Evolutionary conservation across 306 rosid species (phyloP), one percentile per base, ranked within the genome.

Genomic region (Dryas drummondii): DNA sequence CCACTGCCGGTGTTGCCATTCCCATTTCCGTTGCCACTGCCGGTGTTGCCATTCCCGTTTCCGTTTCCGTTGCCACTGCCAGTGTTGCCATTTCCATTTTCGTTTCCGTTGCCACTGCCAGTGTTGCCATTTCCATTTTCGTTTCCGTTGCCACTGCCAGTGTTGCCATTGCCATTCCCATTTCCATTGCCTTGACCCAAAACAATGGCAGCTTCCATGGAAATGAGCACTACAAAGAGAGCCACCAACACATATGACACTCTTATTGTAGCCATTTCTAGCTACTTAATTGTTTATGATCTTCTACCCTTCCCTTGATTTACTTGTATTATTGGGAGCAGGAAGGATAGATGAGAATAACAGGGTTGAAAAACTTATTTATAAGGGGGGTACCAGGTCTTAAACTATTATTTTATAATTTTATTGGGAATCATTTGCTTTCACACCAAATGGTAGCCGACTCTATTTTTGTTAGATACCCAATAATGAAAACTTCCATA

Each of bases 131-230:
- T 68, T 0, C 72, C 72, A 9, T 50, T 68, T 0, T 14, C 59
- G 0, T 68, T 27, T 1, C 72, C 58, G 42, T 47, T 63, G 11
- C 68, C 68, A 4, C 27, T 41, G 5, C 68, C 68, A 1, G 26
- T 41, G 49, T 63, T 63, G 49, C 68, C 57, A 3, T 68, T 67
- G 0, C 72, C 72, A 13, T 48, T 67, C 0, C 19, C 72, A 22
- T 67, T 67, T 5, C 72, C 52, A 2, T 13, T 60, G 68, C 55
- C 55, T 68, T 68, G 46, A 13, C 46, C 73, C 1, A 8, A 7
- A 32, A 50, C 73, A 68, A 50, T 32, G 41, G 60, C 1, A 4
- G 57, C 47, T 68, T 68, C 73, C 73, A 50, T 40, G 12, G 73
- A 15, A 53, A 68, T 26, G 44, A 68, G 22, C 15, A 68, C 47